A percentile compares a stretch with the other conserved stretches of the same genome.
These are phyloP conservation scores for Plasmopara viticola DNA, from an alignment of 352 stramenopile species.

Conservation along the genomic window DNA sequence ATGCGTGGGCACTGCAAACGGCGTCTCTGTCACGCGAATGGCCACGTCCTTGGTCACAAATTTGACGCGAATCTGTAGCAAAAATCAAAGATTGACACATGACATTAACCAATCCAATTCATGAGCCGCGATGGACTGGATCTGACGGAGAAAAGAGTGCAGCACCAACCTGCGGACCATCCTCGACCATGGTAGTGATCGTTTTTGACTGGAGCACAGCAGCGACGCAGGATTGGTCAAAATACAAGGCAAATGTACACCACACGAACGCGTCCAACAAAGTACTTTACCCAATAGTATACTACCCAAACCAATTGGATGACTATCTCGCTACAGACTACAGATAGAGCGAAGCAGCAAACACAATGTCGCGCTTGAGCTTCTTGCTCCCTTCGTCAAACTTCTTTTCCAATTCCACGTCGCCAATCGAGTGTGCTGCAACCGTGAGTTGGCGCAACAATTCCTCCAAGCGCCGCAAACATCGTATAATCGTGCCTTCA, in stretches of 20 bases:
- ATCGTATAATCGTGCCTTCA: conserved; percentile 98
- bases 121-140: too few relatives aligned
- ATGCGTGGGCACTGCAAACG: conserved; percentile 79
- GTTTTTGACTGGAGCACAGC: background rate
- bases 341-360: conserved; percentile 98
- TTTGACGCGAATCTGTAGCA: conserved; percentile 74
- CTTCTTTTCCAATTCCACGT: conserved; percentile 95
- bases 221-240: background rate
- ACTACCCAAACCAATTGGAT: background rate
- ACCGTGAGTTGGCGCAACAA: conserved; percentile 94
- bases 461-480: conserved; percentile 95
- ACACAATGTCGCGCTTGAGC: conserved; percentile 99
- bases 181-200: background rate
- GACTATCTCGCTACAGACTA: conserved; percentile 31
- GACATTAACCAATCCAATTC: background rate
- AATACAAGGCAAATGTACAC: background rate
- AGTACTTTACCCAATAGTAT: background rate
- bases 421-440: conserved; percentile 95
- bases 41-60: conserved; percentile 86
- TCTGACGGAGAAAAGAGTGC: background rate
- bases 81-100: background rate
- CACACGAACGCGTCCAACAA: too few relatives aligned
- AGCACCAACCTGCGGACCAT: conserved; percentile 9
- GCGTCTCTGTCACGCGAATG: conserved; percentile 86
- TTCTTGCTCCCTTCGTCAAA: conserved; percentile 96